Conservation (phyloP, 2,329 filamentous ascomycete genomes). For the Boeremia exigua region DNA sequence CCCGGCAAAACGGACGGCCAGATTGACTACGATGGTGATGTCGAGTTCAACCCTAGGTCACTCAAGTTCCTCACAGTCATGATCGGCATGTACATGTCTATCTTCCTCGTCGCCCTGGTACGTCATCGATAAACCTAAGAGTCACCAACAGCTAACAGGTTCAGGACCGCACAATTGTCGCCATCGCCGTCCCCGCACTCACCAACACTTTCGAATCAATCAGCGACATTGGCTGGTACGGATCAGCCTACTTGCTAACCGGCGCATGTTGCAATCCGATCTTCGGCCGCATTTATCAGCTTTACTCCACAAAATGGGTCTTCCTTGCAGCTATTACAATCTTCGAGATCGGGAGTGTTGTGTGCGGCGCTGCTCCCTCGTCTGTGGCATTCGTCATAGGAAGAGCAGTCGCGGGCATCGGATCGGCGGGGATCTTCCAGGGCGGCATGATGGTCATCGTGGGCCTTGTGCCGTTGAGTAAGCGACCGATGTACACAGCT, state of each 20-base stretch:
- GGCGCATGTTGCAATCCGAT: slow-evolving; percentile 54
- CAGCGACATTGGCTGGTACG: slow-evolving; percentile 40
- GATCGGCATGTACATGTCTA: slow-evolving; percentile 31
- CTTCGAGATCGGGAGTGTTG: slow-evolving; percentile 52
- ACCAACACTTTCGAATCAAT: slow-evolving; percentile 37
- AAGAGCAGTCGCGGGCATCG: slow-evolving; percentile 56
- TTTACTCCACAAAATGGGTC: slow-evolving; percentile 49
- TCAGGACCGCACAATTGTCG: slow-evolving; percentile 27
- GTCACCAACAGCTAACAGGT: background rate
- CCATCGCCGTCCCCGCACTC: slow-evolving; percentile 36
- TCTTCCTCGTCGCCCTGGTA: slow-evolving; percentile 35
- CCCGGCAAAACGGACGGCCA: no score
- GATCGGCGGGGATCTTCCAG: slow-evolving; percentile 53
- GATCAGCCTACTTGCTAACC: slow-evolving; percentile 53
- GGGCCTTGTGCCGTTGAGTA: slow-evolving; percentile 49
- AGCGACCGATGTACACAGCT: slow-evolving; percentile 54
- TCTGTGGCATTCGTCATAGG: slow-evolving; percentile 55
- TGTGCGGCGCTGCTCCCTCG: slow-evolving; percentile 51
- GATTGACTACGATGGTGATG: no score
- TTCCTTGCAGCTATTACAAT: slow-evolving; percentile 48
- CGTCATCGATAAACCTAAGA: background rate
- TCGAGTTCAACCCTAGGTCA: slow-evolving; percentile 36
- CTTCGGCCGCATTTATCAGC: slow-evolving; percentile 56
- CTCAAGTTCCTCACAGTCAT: slow-evolving; percentile 31
- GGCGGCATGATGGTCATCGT: slow-evolving; percentile 54